Evolutionary conservation across 371 early-diverging fungal species (phyloP), one percentile per base, ranked within the genome.

Genomic region (Apophysomyces trapeziformis): DNA sequence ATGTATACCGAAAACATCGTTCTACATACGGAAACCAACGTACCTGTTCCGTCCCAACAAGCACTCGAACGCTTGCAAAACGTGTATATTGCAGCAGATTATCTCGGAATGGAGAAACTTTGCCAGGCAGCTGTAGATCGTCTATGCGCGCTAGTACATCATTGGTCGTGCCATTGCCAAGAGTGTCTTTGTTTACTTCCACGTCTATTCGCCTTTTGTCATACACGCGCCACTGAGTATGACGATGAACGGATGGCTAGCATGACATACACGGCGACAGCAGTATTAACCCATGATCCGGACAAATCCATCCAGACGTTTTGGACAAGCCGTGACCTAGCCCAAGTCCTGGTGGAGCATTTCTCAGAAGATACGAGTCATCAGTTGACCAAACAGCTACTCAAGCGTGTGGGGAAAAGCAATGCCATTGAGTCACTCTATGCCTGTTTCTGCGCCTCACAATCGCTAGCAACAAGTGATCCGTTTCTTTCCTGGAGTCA

Each of bases 11-110:
- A 63, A 18, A 47, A 57, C 12, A 57, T 64, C 16, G 5, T 7
- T 7, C 5, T 46, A 14, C 60, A 59, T n/a, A 50, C 54, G 38
- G 2, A 18, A 60, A 39, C 57, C 60, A 7, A 63, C 57, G 39
- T 61, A 32, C 0, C 38, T 69, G 43, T 44, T 59, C 13, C 69
- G 57, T 21, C 57, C 38, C 32, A 50, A 21, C 21, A 50, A 50
- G 54, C 54, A 26, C 56, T 66, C 43, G 56, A 61, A 8, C 66
- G 62, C 12, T 32, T 75, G 18, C 67, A 70, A 58, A 65, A 68
- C 26, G 68, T 75, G 58, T 73, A 75, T 36, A 61, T 56, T 54
- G 71, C 73, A 37, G 75, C 75, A 8, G 78, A 78, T 37, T 78
- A 78, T 56, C 57, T 78, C 13, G 75, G 73, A 11, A 78, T 78